Evolutionary conservation across 2,329 filamentous ascomycete genomes (phyloP), one percentile per base, ranked within the genome.

Genomic region (Pyrenophora teres): DNA sequence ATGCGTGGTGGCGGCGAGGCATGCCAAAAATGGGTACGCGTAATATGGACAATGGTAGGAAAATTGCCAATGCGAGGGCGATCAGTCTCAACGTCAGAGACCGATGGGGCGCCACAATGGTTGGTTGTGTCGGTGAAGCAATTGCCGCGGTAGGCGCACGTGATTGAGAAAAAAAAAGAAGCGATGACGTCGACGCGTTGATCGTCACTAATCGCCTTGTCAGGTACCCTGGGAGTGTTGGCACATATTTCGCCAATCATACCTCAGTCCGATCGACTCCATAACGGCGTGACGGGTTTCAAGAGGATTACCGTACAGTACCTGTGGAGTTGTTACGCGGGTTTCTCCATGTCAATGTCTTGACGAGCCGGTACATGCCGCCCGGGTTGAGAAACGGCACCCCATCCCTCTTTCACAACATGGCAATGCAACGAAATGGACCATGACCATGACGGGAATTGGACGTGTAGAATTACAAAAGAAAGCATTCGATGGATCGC

Each of bases 1-100:
- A 38, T 21, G 36, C 18, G 21, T 46, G 57, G 36, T 55, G 59
- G 41, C 64, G 62, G 59, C 69, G 69, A 43, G 68, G 67, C 71
- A 74, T 74, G 9, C 46, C 54, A 44, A 31, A 6, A 5, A 15
- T 15, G n/a, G 30, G 36, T 16, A 51, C 12, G 46, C 7, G 39
- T 13, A 27, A 19, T 25, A 15, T 16, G 19, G 16, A 18, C 18
- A 27, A 31, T 18, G 15, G 10, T 5, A 43, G 36, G 8, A 49
- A 8, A 3, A 44, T 18, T 15, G 40, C 42, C 8, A 56, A 2
- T 32, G 16, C 30, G 4, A 39, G 12, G 18, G 16, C 15, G 35
- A 16, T 23, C 15, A 27, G 2, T 12, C 13, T 35, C 16, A 18
- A 9, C 1, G n/a, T 27, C 1, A 45, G 6, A 10, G 12, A 23